phyloP scores from a whole-genome alignment of 352 stramenopile genomes.

The Plasmopara viticola region DNA sequence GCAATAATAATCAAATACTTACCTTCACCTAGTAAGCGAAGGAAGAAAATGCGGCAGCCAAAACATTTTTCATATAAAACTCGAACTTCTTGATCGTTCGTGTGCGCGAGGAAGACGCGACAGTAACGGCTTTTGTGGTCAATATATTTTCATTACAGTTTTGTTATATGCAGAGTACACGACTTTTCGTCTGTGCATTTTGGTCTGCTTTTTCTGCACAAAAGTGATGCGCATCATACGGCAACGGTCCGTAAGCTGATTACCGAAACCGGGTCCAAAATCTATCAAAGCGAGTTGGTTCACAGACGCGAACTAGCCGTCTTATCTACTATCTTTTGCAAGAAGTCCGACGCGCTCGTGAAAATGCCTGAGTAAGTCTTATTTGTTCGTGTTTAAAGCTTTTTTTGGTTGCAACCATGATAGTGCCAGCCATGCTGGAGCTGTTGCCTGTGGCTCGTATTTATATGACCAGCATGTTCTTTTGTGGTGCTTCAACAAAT shows the following conservation, averaged over 20 bases:
- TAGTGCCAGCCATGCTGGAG: not conserved
- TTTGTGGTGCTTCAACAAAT: not conserved
- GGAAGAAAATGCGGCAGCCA: not conserved
- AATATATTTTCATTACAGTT: not conserved
- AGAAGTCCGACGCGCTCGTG: not conserved
- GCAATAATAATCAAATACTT: not conserved
- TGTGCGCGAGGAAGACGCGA: conserved; percentile 8
- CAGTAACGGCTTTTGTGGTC: conserved; percentile 16
- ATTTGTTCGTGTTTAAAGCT: not conserved
- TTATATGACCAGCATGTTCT: not conserved
- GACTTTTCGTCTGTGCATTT: not conserved
- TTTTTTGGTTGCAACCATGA: not conserved
- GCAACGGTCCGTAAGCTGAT: not conserved
- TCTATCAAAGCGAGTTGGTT: not conserved
- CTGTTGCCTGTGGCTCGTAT: not conserved
- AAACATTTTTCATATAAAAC: not conserved
- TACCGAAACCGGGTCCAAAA: not conserved
- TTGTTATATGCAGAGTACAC: conserved; percentile 4
- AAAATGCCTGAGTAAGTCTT: not conserved
- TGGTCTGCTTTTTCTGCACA: not conserved
- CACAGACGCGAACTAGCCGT: no score
- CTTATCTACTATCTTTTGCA: not conserved
- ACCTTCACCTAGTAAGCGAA: not conserved
- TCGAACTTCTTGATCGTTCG: conserved; percentile 9
- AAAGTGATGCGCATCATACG: not conserved